These are phyloP conservation scores for Naganishia onofrii DNA, from an alignment of 768 basidiomycete species.

Conservation along the genomic window DNA sequence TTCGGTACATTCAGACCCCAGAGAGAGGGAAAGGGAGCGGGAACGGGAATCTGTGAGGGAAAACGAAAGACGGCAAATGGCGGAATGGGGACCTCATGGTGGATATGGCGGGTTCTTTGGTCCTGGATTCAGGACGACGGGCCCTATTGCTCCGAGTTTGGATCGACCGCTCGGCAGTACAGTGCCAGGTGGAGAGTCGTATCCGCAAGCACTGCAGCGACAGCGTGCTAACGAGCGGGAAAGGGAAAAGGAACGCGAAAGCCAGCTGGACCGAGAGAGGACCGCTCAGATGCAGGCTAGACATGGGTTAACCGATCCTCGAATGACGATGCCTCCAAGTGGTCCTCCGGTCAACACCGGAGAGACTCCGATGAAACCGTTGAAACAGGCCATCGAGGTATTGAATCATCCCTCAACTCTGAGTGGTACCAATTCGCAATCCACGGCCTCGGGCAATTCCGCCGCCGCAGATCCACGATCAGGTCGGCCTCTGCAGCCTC, in stretches of 20 bases:
- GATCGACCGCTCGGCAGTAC: not conserved
- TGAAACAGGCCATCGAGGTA: slow-evolving; percentile 36
- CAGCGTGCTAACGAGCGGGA: slow-evolving; percentile 12
- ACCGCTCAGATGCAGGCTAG: slow-evolving; percentile 6
- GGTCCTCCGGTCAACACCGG: not conserved
- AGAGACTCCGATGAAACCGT: not conserved
- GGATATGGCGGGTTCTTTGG: slow-evolving; percentile 7
- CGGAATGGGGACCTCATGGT: slow-evolving; percentile 3
- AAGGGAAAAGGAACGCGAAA: slow-evolving; percentile 24
- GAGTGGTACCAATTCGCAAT: not conserved
- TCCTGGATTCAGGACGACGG: not conserved
- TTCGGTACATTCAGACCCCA: not conserved
- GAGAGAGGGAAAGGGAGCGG: slow-evolving; percentile 20
- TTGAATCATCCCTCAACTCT: slow-evolving; percentile 36
- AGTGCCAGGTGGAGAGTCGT: not conserved
- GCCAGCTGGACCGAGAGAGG: slow-evolving; percentile 15
- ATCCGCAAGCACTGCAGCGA: not conserved
- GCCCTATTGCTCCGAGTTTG: not conserved
- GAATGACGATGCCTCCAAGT: slow-evolving; percentile 8
- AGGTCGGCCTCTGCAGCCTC: not conserved
- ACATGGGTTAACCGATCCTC: not conserved
- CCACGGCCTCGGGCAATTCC: not conserved
- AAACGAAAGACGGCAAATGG: not conserved
- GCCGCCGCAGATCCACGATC: not conserved
- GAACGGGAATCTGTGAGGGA: slow-evolving; percentile 17